A percentile compares a stretch with the other conserved stretches of the same genome.
Evolutionary conservation across 257 asterid species (phyloP).

Genomic region (Solanum appendiculatum): DNA sequence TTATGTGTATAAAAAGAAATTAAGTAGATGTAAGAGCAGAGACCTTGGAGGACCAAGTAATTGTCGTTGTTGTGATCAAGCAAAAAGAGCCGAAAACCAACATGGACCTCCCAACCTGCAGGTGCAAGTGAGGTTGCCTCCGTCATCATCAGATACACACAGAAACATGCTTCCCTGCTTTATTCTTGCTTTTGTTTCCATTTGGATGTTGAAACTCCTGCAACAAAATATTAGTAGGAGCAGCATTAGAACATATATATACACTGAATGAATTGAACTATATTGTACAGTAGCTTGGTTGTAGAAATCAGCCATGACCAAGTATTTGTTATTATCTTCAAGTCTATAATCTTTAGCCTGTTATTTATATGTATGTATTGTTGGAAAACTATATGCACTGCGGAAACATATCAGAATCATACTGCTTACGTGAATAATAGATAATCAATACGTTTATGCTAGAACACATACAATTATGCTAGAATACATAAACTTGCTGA

Average conservation of each 20-base stretch:
- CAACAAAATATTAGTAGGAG: not conserved
- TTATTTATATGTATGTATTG: not conserved
- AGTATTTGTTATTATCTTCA: not conserved
- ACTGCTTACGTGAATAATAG: too few relatives aligned
- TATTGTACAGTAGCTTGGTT: not conserved
- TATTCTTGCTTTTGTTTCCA: constrained; percentile 55
- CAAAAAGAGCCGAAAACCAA: constrained; percentile 35
- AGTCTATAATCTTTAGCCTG: not conserved
- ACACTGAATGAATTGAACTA: not conserved
- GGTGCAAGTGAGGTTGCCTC: constrained; percentile 18
- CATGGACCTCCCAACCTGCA: constrained; percentile 46
- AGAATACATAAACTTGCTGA: too few relatives aligned
- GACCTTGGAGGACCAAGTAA: constrained; percentile 45
- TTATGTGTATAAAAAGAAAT: not conserved
- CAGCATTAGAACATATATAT: not conserved
- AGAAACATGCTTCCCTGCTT: constrained; percentile 38
- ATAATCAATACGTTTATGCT: too few relatives aligned
- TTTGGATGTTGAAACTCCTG: constrained; percentile 28
- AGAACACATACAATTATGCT: too few relatives aligned
- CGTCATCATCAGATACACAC: constrained; percentile 31
- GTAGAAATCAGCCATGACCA: not conserved
- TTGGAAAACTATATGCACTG: too few relatives aligned
- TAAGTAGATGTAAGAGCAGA: not conserved
- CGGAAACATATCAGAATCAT: too few relatives aligned
- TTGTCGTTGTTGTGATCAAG: constrained; percentile 59